Evolutionary conservation across 306 rosid genomes (phyloP), one percentile per base, ranked within the genome.

Genomic region (Lathyrus aphaca): DNA sequence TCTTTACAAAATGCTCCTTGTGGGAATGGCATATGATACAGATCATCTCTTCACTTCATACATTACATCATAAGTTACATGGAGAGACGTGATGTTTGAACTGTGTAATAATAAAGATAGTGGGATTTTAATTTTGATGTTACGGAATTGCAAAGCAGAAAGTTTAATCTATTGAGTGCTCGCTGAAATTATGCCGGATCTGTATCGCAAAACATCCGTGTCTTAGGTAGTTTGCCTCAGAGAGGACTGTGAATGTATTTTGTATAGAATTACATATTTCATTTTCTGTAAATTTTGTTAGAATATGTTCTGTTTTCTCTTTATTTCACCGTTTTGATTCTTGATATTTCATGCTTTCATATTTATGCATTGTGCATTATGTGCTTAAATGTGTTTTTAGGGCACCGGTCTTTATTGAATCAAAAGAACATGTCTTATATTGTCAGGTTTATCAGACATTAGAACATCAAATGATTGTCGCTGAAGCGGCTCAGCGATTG

Each of bases 401-500:
- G 46, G 9, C 55, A 38, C 56, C 39, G 57, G n/a, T 74, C 42
- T 60, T 16, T 16, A 42, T 59, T 74, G 65, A 58, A 62, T 50
- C 67, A 71, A 49, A 57, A 46, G 0, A 66, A 48, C 27, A 53
- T 67, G 61, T 66, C 53, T 69, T 54, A 72, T 57, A 27, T 40
- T 81, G 46, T 78, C 82, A 88, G 99, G 85, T 91, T 35, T 91
- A 83, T n/a, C 95, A 88, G 80, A 91, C 87, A 48, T 75, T 94
- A 66, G 97, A 94, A 81, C 97, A 91, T 74, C 85, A 86, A 75
- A 89, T 91, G 96, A 82, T 83, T 66, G 79, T 86, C 35, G 96
- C 96, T 32, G 97, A 94, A 84, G 96, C 99, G 18, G 90, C 92
- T 77, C 99, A 94, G 69, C 83, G 89, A 80, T 83, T 87, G 82